Evolutionary conservation across 352 stramenopile species (phyloP), one percentile per base, ranked within the genome.

Genomic region (Phytophthora litchii): DNA sequence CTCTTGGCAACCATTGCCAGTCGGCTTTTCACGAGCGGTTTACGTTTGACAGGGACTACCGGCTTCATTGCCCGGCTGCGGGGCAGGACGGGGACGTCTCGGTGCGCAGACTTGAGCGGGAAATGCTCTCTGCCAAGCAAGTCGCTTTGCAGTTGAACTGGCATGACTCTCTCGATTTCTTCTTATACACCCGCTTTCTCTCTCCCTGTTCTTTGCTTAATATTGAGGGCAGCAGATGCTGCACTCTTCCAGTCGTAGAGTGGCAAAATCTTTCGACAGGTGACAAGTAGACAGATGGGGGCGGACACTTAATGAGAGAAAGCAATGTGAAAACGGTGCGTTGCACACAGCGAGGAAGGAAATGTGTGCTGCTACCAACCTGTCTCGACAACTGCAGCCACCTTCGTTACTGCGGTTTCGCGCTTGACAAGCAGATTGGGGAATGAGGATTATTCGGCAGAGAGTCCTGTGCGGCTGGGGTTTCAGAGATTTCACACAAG

Each of bases 1-100:
- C 38, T 73, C 50, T 70, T 78, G 54, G 54, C 53, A 19, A 66
- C 63, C 57, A 76, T 77, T 13, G 71, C 64, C 21, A 83, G 48
- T 62, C 68, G 73, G 54, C 74, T 86, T 57, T 78, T 79, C 67
- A 82, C 72, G 38, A 89, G 78, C 32, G 76, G 76, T 70, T 84
- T 86, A 50, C 74, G 78, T 44, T 54, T 72, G 43, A 38, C 47
- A 32, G 52, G 51, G 19, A 13, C 52, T 9, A 61, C 56, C 14
- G 45, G 40, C 37, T 60, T 62, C 42, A 71, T 54, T 4, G 62
- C 50, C 43, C 58, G 60, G 43, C 60, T 73, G 25, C 41, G 37
- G 11, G 59, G 62, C 42, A 63, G 17, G 50, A 76, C 58, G n/a
- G 49, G 29, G 27, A 56, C 51, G 20, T 59, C 45, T 62, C 41